Evolutionary conservation across 257 asterid species (phyloP).

Genomic region (Solanum chilense): DNA sequence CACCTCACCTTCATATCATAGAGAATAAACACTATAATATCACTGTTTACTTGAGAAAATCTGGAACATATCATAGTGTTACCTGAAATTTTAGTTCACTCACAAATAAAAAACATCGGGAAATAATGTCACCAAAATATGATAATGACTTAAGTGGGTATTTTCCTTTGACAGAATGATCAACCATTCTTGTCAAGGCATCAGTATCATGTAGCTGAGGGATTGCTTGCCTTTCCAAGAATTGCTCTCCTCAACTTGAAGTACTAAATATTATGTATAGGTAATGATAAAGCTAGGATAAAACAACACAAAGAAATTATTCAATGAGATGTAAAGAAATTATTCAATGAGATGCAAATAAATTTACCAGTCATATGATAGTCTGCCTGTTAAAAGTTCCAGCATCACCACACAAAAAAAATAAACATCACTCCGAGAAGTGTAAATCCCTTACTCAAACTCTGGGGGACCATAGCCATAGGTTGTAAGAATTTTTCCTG

Average conservation of each 20-base stretch:
- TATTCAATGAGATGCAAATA: neutral
- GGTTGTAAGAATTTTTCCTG: conserved; percentile 86
- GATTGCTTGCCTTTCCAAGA: conserved; percentile 75
- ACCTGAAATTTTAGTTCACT: no score
- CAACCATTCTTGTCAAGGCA: conserved; percentile 80
- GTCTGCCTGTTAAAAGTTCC: conserved; percentile 85
- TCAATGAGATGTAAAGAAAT: neutral
- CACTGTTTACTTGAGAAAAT: no score
- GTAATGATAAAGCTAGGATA: neutral
- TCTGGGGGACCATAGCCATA: conserved; percentile 97
- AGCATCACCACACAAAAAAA: conserved; percentile 95
- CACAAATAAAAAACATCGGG: conserved; percentile 9
- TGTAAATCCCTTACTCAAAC: conserved; percentile 76
- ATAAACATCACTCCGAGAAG: conserved; percentile 80
- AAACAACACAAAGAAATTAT: neutral
- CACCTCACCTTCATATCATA: no score
- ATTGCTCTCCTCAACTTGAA: conserved; percentile 78
- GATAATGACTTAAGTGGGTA: conserved; percentile 79
- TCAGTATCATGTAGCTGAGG: conserved; percentile 35
- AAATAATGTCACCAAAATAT: conserved; percentile 81
- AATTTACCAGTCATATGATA: conserved; percentile 82
- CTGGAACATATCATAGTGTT: no score
- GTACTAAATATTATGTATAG: conserved; percentile 23
- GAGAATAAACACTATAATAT: no score
- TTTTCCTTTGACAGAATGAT: conserved; percentile 59